Conservation (phyloP, 2,329 filamentous ascomycete genomes). For the Alternaria ethzedia region DNA sequence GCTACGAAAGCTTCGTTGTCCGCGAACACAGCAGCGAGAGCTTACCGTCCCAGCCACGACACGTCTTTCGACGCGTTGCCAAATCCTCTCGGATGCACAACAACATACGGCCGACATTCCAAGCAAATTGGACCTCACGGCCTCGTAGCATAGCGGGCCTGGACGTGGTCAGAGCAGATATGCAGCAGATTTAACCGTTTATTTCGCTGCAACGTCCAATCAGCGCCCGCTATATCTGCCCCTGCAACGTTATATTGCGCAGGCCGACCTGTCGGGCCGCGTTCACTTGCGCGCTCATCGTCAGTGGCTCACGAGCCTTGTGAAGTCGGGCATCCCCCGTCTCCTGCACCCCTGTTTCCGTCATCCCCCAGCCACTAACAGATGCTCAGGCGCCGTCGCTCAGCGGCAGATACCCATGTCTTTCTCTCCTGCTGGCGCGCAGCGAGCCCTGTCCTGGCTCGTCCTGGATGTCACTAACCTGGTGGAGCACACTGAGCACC, state of each 20-base stretch:
- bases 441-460: conserved; percentile 37
- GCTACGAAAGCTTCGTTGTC: background rate
- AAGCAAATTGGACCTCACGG: conserved; percentile 31
- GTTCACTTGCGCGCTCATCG: conserved; percentile 24
- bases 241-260: conserved; percentile 43
- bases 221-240: conserved; percentile 17
- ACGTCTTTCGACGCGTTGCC: conserved; percentile 6
- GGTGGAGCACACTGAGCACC: conserved; percentile 42
- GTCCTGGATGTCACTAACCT: conserved; percentile 31
- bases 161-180: conserved; percentile 20
- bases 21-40: background rate
- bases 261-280: conserved; percentile 39
- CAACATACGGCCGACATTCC: conserved; percentile 22
- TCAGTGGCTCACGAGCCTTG: conserved; percentile 32
- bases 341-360: conserved; percentile 25
- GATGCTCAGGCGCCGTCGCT: conserved; percentile 23
- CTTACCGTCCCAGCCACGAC: background rate
- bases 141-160: conserved; percentile 23
- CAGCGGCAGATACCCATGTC: conserved; percentile 29
- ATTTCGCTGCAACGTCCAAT: conserved; percentile 36
- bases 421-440: conserved; percentile 32
- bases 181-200: conserved; percentile 45
- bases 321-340: conserved; percentile 30
- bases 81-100: conserved; percentile 26
- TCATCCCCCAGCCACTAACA: conserved; percentile 33